Evolutionary conservation across 345 rosid species (phyloP), one percentile per base, ranked within the genome.

Genomic region (Hibiscus syriacus): DNA sequence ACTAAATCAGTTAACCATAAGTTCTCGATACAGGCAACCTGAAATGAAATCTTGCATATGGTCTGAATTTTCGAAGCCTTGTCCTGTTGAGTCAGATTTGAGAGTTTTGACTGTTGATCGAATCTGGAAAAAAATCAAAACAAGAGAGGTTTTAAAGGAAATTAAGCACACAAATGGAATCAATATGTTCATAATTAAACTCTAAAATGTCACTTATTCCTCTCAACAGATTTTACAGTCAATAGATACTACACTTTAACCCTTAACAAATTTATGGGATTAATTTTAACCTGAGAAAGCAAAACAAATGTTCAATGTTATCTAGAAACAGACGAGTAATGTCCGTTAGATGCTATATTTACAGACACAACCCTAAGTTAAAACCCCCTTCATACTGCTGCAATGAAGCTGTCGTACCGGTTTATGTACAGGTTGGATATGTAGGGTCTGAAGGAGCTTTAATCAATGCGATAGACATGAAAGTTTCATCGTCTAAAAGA

Each of bases 391-490:
- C 56, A 25, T 1, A 23, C 32, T 11, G 41, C 56, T 48, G 71
- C 53, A 56, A 72, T 19, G 43, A 32, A 50, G 22, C 22, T 25
- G 46, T 1, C 54, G 0, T 20, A 9, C 27, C 56, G 2, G 30
- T 62, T 49, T 74, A 74, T 72, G 74, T 74, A 77, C 77, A 74
- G 74, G 48, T 23, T 19, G 50, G 49, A 49, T 17, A 46, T 52
- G 75, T 26, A 11, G 45, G 8, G 53, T 19, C 55, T 25, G 11
- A 26, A 38, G 3, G 36, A 6, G 39, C 41, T 83, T 34, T n/a
- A n/a, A n/a, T n/a, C n/a, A 85, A 85, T 56, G 87, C 81, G 66
- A 81, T 67, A 5, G 95, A 81, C 92, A 90, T 86, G 75, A 86
- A 80, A 10, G 85, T 55, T 27, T 86, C 91, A 25, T 91, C 91